A percentile compares a stretch with the other conserved stretches of the same genome.
Evolutionary conservation across 352 stramenopile genomes (phyloP).

Genomic region (Globisporangium recalcitrans): DNA sequence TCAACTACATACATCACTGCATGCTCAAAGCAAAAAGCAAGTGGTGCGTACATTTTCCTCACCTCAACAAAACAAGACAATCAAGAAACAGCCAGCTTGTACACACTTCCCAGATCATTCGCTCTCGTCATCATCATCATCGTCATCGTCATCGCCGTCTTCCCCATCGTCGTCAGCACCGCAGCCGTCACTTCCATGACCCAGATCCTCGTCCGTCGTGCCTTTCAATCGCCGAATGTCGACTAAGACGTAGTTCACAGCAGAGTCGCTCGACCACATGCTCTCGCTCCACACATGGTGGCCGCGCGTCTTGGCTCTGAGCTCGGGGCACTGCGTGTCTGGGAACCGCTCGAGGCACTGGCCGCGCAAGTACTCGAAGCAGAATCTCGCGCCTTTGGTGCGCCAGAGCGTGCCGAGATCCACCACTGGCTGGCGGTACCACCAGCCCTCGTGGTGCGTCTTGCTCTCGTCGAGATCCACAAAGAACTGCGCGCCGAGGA

Average conservation of each 20-base stretch:
- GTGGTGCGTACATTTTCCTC: neutral
- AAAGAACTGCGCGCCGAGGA: slow-evolving; percentile 27
- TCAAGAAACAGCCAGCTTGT: neutral
- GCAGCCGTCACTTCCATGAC: neutral
- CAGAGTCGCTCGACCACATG: slow-evolving; percentile 26
- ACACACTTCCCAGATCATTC: neutral
- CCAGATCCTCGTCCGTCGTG: neutral
- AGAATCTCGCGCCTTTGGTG: slow-evolving; percentile 12
- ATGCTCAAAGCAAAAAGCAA: no score
- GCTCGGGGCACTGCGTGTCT: neutral
- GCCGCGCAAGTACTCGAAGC: slow-evolving; percentile 24
- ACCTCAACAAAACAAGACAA: neutral
- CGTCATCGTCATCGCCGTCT: neutral
- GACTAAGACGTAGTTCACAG: slow-evolving; percentile 7
- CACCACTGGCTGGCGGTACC: slow-evolving; percentile 14
- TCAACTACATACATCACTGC: no score
- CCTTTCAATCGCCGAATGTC: slow-evolving; percentile 18
- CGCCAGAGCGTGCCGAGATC: slow-evolving; percentile 20
- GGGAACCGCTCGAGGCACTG: slow-evolving; percentile 23
- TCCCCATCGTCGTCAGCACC: neutral
- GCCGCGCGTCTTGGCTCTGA: neutral
- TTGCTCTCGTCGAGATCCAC: slow-evolving; percentile 19
- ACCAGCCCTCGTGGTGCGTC: slow-evolving; percentile 23
- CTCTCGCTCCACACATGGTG: slow-evolving; percentile 22
- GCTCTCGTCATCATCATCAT: neutral